Base-by-base conservation (phyloP, 2,329 filamentous ascomycete genomes). In the Dactylellina cionopaga region DNA sequence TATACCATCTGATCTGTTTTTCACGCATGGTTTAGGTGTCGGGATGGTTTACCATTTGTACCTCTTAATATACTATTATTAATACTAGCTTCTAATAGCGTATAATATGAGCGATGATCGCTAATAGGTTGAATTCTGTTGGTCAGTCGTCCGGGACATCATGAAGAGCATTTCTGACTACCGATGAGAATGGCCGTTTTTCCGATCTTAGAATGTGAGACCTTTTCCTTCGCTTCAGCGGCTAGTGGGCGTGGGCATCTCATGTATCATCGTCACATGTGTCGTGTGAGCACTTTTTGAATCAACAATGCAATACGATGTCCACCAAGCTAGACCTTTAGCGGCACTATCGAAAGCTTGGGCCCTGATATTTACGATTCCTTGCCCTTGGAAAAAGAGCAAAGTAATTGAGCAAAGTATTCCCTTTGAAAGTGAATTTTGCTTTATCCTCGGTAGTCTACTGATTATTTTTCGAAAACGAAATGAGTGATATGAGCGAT, bases 211-310 rank as follows among this genome's bases (percentile, higher is more conserved):
- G 29, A 51, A 56, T 51, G 43, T 54, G 64, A 69, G 52, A 59
- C 44, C 25, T 49, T 41, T 54, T 55, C 15, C 37, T 11, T 52
- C 44, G 41, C 43, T 31, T 39, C 29, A 22, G 47, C 47, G 37
- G 39, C 37, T 41, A 51, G 6, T 35, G 27, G n/a, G 39, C n/a
- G n/a, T 15, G n/a, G 9, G n/a, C 17, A 24, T 9, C 25, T 13
- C 5, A 33, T 51, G 13, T 17, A 6, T 5, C 39, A 44, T 33
- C 33, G 44, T 71, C 66, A 71, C 66, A 71, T 71, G 66, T 58
- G 62, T 66, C 66, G 66, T 63, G 66, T 71, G 66, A 55, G 54
- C 66, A 35, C 17, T 63, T 71, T 71, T 64, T 63, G 35, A 13
- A 4, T n/a, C 11, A 15, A 35, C 13, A 13, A 49, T 29, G 51